phyloP scores from a whole-genome alignment of 2,329 filamentous ascomycete species.

The Pseudogymnoascus sp. region DNA sequence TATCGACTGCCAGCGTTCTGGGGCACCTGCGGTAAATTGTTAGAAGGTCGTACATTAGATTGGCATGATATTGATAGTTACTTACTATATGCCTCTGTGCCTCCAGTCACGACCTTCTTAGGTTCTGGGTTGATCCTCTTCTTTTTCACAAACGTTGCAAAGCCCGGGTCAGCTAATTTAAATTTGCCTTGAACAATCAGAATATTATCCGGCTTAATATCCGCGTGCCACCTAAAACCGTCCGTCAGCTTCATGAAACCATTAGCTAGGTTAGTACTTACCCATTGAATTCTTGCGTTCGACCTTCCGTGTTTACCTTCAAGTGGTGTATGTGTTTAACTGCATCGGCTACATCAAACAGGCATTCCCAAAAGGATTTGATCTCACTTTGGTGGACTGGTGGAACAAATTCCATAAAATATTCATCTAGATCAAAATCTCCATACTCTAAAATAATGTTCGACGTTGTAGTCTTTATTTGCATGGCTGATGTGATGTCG shows the following conservation, averaged over 20 bases:
- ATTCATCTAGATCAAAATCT: slow-evolving; percentile 29
- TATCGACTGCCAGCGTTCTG: neutral
- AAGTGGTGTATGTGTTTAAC: slow-evolving; percentile 26
- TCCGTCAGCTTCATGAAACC: neutral
- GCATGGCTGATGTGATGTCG: too few relatives aligned
- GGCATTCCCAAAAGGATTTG: slow-evolving; percentile 26
- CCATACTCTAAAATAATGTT: slow-evolving; percentile 30
- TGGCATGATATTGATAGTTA: neutral
- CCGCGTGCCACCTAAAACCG: slow-evolving; percentile 32
- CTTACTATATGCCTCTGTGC: slow-evolving; percentile 33
- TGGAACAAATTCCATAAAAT: slow-evolving; percentile 24
- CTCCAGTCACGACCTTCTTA: slow-evolving; percentile 21
- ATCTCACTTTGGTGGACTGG: slow-evolving; percentile 27
- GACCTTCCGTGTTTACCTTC: neutral
- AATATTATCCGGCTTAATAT: slow-evolving; percentile 33
- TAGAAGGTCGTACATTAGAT: neutral
- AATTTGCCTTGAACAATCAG: slow-evolving; percentile 27
- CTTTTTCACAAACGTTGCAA: slow-evolving; percentile 25
- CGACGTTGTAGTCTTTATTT: too few relatives aligned
- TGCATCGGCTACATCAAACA: slow-evolving; percentile 29
- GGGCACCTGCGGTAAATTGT: neutral
- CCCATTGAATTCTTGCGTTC: slow-evolving; percentile 19
- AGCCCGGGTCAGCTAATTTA: slow-evolving; percentile 35
- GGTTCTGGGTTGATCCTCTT: too few relatives aligned
- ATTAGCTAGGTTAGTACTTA: slow-evolving; percentile 11